phyloP scores from a whole-genome alignment of 78 protist species.

The Tieghemostelium lacteum region DNA sequence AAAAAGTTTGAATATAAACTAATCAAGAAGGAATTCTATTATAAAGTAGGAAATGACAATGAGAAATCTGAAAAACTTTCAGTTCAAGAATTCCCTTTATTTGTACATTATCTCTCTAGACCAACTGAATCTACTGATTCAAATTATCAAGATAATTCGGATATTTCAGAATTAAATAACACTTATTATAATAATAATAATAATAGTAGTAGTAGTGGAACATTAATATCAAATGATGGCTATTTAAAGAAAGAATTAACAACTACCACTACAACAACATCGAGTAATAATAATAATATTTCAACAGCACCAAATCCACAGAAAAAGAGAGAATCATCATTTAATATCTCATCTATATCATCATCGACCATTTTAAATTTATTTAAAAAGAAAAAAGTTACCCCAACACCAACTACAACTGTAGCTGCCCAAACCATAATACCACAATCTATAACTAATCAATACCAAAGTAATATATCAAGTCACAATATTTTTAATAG shows the following conservation, averaged over 20 bases:
- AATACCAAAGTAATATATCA: neutral
- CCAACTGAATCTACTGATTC: constrained; percentile 26
- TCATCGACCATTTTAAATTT: constrained; percentile 16
- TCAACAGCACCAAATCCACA: constrained; percentile 2
- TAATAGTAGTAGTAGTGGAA: neutral
- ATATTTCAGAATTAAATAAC: neutral
- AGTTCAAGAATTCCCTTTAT: constrained; percentile 74
- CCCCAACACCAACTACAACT: neutral
- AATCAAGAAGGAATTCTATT: constrained; percentile 10
- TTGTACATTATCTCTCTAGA: constrained; percentile 68
- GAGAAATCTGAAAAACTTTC: constrained; percentile 11
- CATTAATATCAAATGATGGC: too few species aligned
- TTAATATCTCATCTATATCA: constrained; percentile 15
- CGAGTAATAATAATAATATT: neutral
- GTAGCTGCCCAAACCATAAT: neutral
- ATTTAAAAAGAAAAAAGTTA: constrained; percentile 20
- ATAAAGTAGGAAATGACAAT: neutral
- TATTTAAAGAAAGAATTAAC: too few species aligned
- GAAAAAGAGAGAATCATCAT: neutral
- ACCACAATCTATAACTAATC: neutral
- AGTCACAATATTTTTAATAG: neutral
- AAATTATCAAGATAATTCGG: neutral
- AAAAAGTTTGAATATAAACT: constrained; percentile 67
- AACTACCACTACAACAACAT: neutral
- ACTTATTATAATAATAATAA: neutral